Evolutionary conservation across 345 rosid genomes (phyloP), one percentile per base, ranked within the genome.

Genomic region (Dimocarpus longan): DNA sequence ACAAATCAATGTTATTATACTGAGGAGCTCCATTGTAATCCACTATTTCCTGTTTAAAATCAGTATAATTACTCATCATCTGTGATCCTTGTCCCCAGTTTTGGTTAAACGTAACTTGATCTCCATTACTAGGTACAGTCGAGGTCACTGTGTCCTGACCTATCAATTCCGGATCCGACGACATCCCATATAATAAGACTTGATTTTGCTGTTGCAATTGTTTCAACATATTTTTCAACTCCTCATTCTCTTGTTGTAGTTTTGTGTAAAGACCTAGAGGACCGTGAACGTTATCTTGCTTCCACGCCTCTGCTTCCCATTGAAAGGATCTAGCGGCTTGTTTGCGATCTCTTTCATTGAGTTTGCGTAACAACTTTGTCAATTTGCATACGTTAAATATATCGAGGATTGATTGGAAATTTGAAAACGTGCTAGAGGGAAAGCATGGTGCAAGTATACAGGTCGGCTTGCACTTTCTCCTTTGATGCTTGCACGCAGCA

Each of bases 271-370:
- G 39, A 19, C 83, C 86, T 1, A 80, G 70, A 1, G 87, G 84
- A 5, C 89, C 87, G 32, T 52, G 26, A 12, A 76, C 57, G 0
- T 76, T 76, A 67, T 86, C 83, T 8, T 69, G 10, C 52, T 52
- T 48, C 89, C 89, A 86, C 19, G 66, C 54, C 0, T 0, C 3
- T 0, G 87, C 85, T 80, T 82, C 87, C 89, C 89, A 87, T 16
- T 70, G n/a, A 2, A 84, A 42, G 64, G 86, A 82, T 21, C 62
- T 64, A 5, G 71, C 80, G 0, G 80, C 81, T 22, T 3, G 59
- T 3, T n/a, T 21, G 32, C 81, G 77, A 0, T 76, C 78, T 26
- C 56, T 3, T 0, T 5, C 3, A 1, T 7, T 15, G 24, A 74
- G 70, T 3, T 21, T 15, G 8, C 8, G 56, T 2, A 81, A 43